Percentiles rank a stretch among this genome's conserved stretches.
Evolutionary conservation across 1,139 yeast genomes (phyloP).

Genomic region (Yamadazyma sp.): DNA sequence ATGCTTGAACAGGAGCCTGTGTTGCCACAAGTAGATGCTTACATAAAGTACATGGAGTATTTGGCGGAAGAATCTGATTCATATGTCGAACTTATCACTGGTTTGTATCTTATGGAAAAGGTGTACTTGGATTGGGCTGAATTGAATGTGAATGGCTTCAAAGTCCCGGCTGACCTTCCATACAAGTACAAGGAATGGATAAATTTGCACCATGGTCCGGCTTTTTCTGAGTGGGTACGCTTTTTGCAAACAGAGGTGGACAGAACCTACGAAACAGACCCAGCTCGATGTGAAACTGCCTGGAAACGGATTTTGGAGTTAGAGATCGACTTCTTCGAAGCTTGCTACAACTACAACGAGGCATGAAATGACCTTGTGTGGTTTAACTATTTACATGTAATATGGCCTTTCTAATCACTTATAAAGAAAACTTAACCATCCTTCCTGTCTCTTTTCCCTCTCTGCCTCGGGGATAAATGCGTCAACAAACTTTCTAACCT

Average conservation of each 20-base stretch:
- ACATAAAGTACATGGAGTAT: conserved; percentile 33
- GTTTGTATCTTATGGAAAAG: conserved; percentile 48
- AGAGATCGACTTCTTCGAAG: conserved; percentile 48
- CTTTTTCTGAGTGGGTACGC: conserved; percentile 45
- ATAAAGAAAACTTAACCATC: conserved; percentile 57
- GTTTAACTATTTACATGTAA: conserved; percentile 8
- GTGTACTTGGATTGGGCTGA: conserved; percentile 56
- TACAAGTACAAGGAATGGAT: conserved; percentile 55
- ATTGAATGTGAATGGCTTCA: conserved; percentile 22
- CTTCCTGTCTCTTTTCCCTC: conserved; percentile 57
- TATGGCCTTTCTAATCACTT: conserved; percentile 20
- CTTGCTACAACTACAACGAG: conserved; percentile 27
- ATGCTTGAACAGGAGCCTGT: conserved; percentile 19
- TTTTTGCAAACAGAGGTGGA: conserved; percentile 47
- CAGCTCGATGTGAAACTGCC: conserved; percentile 25
- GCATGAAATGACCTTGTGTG: not conserved
- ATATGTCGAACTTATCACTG: conserved; percentile 47
- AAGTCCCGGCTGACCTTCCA: conserved; percentile 28
- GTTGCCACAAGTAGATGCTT: conserved; percentile 36
- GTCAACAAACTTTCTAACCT: conserved; percentile 72
- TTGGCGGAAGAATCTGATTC: conserved; percentile 27
- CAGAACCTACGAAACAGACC: conserved; percentile 24
- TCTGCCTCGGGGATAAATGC: conserved; percentile 73
- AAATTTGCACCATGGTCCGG: conserved; percentile 47
- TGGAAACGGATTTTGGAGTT: conserved; percentile 35